Base-by-base conservation (phyloP, 805 yeast genomes). In the Metschnikowia reukaufii region DNA sequence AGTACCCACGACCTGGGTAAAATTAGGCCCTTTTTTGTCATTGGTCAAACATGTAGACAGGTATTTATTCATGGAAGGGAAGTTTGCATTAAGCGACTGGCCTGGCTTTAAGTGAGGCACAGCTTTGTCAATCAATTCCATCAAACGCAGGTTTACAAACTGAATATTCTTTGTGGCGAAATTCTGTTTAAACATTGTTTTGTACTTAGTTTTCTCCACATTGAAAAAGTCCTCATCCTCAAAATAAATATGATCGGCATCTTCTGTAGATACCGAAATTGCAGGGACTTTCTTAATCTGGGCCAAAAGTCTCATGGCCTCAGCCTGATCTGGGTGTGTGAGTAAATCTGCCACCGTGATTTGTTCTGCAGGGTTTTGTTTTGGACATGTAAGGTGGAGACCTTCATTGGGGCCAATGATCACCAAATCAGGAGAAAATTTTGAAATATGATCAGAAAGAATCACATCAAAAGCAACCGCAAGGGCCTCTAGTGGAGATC, bases 371-470 rank as follows among this genome's bases (percentile, higher is more conserved):
- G 19, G 9, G 7, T n/a, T 6, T 1, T 12, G 0, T 5, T 13
- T 15, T 12, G 36, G 39, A 15, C 42, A 40, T 2, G 56, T 51
- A 32, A 52, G 46, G 7, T 51, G 45, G 18, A 52, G 42, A 8
- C 67, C 69, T 48, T 63, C 67, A 46, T 62, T 61, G 13, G 74
- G 73, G 3, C 74, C 73, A 7, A 66, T 35, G 15, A 70, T 36
- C 10, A 69, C 62, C 53, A 68, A 57, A 42, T 68, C 73, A 0
- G 68, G 66, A 4, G 30, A 33, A 47, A 68, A 63, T 3, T 50
- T 54, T 0, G 65, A 61, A 37, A 60, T 54, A 52, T 54, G 55
- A 5, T 36, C 39, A 1, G 70, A 67, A 16, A 67, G 42, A 21
- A 70, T 57, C 12, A 56, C 51, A 32, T 63, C 60, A 17, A 63